These are phyloP conservation scores for Mediolabrus comicus DNA, from an alignment of 108 stramenopile species.

Conservation along the genomic window DNA sequence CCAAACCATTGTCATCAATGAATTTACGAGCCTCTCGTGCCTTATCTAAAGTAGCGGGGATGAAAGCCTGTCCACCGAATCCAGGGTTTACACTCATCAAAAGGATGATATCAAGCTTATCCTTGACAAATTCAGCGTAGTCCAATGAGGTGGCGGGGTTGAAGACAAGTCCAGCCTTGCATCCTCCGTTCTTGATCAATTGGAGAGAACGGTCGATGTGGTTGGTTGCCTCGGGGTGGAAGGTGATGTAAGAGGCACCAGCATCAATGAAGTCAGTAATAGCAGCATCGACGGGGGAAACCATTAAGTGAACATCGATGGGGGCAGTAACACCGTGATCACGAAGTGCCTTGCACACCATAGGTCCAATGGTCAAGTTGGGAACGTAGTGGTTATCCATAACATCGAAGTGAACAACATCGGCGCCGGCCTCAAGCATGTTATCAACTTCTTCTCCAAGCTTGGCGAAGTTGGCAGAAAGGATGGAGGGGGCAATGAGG, in stretches of 20 bases:
- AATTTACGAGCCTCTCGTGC: slow-evolving; percentile 92
- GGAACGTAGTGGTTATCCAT: slow-evolving; percentile 99
- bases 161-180: slow-evolving; percentile 98
- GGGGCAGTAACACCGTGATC: slow-evolving; percentile 97
- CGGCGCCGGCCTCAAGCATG: slow-evolving; percentile 95
- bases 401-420: slow-evolving; percentile 98
- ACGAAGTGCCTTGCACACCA: slow-evolving; percentile 98
- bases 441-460: slow-evolving; percentile 98
- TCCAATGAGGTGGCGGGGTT: slow-evolving; percentile 96
- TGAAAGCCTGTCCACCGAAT: slow-evolving; percentile 97
- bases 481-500: slow-evolving; percentile 97
- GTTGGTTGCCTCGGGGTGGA: slow-evolving; percentile 97
- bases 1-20: slow-evolving; percentile 93
- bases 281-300: slow-evolving; percentile 93
- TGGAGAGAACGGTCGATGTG: slow-evolving; percentile 96
- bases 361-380: slow-evolving; percentile 97
- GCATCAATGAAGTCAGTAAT: slow-evolving; percentile 94
- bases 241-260: slow-evolving; percentile 98
- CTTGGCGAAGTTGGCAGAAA: slow-evolving; percentile 95
- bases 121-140: slow-evolving; percentile 84
- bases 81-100: slow-evolving; percentile 99
- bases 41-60: slow-evolving; percentile 90
- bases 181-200: slow-evolving; percentile 91
- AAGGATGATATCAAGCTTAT: slow-evolving; percentile 98
- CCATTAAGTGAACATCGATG: slow-evolving; percentile 99